These are phyloP conservation scores for Xylaria sp. DNA, from an alignment of 2,329 filamentous ascomycete genomes.

Conservation along the genomic window DNA sequence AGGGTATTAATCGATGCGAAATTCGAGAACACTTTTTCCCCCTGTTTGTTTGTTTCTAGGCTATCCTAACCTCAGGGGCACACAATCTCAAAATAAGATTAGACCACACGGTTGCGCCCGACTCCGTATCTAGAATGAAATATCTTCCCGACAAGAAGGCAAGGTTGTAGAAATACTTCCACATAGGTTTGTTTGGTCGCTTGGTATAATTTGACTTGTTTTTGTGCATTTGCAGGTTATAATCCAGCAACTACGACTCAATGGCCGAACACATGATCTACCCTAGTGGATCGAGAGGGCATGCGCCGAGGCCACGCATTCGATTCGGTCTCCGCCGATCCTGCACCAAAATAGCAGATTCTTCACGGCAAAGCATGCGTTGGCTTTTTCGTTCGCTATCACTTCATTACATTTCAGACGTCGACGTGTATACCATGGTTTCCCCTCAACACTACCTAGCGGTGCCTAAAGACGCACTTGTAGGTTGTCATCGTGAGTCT, in stretches of 20 bases:
- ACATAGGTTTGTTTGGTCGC: conserved; percentile 22
- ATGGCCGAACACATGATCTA: conserved; percentile 30
- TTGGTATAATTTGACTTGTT: conserved; percentile 27
- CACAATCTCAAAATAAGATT: not conserved
- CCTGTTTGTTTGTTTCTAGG: not conserved
- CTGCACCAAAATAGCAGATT: conserved; percentile 6
- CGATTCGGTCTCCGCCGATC: conserved; percentile 21
- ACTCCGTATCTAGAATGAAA: conserved; percentile 19
- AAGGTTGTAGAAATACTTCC: conserved; percentile 35
- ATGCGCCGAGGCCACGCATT: conserved; percentile 22
- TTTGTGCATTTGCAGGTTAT: conserved; percentile 37
- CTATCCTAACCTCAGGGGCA: not conserved
- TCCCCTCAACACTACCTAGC: not conserved
- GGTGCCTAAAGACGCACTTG: not conserved
- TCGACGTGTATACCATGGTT: not conserved
- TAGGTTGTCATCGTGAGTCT: not conserved
- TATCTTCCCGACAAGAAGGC: conserved; percentile 38
- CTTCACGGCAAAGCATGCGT: conserved; percentile 8
- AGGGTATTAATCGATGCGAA: not conserved
- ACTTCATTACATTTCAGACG: not conserved
- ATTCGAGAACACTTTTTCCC: not conserved
- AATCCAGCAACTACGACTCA: conserved; percentile 47
- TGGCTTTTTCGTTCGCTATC: conserved; percentile 2
- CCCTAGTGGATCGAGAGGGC: conserved; percentile 18
- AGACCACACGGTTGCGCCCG: conserved; percentile 6